Percentiles rank a stretch among this genome's conserved stretches.
phyloP scores from a whole-genome alignment of 108 stramenopile genomes.

The Halocafeteria seosinensis region DNA sequence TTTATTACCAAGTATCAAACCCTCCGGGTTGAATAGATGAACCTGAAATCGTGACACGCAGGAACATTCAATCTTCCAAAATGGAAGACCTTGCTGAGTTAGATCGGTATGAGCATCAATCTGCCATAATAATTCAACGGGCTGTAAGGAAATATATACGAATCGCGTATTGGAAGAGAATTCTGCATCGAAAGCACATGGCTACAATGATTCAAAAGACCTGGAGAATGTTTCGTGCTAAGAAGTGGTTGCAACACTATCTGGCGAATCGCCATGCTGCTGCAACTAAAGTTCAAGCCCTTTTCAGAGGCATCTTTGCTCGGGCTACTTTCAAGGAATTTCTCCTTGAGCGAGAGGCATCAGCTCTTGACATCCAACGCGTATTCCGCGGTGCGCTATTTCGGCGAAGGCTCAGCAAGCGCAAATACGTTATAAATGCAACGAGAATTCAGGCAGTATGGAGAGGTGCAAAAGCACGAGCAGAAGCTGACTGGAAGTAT shows the following conservation, averaged over 20 bases:
- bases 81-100: background rate
- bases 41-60: background rate
- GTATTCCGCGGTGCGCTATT: conserved; percentile 12
- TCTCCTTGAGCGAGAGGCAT: background rate
- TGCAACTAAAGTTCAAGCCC: conserved; percentile 6
- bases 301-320: background rate
- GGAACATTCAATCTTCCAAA: background rate
- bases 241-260: background rate
- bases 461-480: conserved; percentile 4
- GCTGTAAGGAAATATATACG: background rate
- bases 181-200: background rate
- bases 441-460: conserved; percentile 14
- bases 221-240: background rate
- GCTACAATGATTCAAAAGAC: background rate
- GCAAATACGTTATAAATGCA: background rate
- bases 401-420: background rate
- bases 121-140: background rate
- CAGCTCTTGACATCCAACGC: conserved; percentile 23
- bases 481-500: conserved; percentile 7
- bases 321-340: background rate
- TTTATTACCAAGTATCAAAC: background rate
- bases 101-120: background rate
- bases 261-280: background rate
- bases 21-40: background rate
- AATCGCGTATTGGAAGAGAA: background rate